Evolutionary conservation across 345 rosid genomes (phyloP).

Genomic region (Euphorbia tirucalli): DNA sequence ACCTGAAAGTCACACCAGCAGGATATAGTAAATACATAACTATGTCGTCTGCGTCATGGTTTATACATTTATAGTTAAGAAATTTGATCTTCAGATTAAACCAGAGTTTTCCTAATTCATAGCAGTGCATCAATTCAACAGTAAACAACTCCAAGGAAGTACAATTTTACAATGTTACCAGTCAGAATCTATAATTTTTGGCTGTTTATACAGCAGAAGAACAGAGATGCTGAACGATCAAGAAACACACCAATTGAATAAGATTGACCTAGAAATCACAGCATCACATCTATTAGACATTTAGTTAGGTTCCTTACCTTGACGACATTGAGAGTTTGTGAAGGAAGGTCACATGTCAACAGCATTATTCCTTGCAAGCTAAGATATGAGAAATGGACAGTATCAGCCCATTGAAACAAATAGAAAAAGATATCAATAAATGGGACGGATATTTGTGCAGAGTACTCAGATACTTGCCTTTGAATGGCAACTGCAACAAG

Average conservation of each 20-base stretch:
- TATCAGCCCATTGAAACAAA: slow-evolving; percentile 16
- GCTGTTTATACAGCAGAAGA: neutral
- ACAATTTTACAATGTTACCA: neutral
- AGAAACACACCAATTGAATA: neutral
- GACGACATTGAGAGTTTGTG: slow-evolving; percentile 48
- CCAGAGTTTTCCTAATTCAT: neutral
- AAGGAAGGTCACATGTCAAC: slow-evolving; percentile 54
- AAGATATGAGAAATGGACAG: slow-evolving; percentile 13
- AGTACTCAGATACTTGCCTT: slow-evolving; percentile 41
- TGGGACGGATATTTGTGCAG: neutral
- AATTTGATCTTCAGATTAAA: neutral
- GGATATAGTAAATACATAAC: neutral
- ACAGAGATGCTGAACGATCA: neutral
- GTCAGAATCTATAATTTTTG: neutral
- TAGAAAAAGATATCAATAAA: neutral
- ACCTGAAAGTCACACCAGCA: slow-evolving; percentile 40
- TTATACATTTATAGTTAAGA: neutral
- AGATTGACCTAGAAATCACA: neutral
- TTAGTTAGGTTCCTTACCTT: slow-evolving; percentile 46
- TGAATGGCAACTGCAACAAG: slow-evolving; percentile 74
- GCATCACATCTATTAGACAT: neutral
- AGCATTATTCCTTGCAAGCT: slow-evolving; percentile 79
- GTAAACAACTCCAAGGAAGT: neutral
- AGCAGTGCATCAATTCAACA: neutral
- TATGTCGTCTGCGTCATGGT: neutral